phyloP scores from a whole-genome alignment of 768 basidiomycete genomes.

The Pulveroboletus frians region DNA sequence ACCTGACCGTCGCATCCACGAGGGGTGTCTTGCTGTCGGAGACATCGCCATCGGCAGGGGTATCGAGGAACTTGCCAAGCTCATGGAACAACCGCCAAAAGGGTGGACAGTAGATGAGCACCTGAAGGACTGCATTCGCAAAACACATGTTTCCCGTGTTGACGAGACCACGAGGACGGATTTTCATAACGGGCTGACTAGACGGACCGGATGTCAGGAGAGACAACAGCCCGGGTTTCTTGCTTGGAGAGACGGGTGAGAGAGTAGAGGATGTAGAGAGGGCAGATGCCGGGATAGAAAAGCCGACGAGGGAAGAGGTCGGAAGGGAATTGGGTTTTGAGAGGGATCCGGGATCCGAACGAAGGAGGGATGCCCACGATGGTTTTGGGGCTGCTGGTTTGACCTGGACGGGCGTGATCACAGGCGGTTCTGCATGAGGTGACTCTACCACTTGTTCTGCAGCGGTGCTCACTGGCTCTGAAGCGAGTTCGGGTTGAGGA shows the following conservation, averaged over 20 bases:
- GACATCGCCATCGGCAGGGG: conserved; percentile 24
- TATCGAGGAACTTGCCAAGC: conserved; percentile 50
- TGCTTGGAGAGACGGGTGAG: conserved; percentile 30
- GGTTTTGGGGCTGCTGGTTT: conserved; percentile 44
- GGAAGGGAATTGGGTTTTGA: conserved; percentile 51
- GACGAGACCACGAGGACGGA: conserved; percentile 75
- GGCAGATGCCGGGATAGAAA: conserved; percentile 59
- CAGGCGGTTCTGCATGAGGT: neutral
- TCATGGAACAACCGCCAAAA: conserved; percentile 77
- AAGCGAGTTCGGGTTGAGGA: conserved; percentile 6
- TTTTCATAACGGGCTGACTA: conserved; percentile 24
- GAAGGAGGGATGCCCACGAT: conserved; percentile 73
- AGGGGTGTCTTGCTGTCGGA: conserved; percentile 43
- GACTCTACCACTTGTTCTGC: conserved; percentile 1
- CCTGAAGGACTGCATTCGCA: conserved; percentile 90
- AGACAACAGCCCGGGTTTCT: conserved; percentile 47
- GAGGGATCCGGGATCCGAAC: conserved; percentile 37
- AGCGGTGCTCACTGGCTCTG: neutral
- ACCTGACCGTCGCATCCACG: conserved; percentile 63
- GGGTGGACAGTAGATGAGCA: conserved; percentile 82
- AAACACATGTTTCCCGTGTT: conserved; percentile 99
- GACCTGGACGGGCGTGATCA: conserved; percentile 12
- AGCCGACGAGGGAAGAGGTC: conserved; percentile 65
- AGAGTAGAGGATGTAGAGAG: conserved; percentile 20
- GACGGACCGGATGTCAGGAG: conserved; percentile 45